Evolutionary conservation across 2,329 filamentous ascomycete genomes (phyloP).

Genomic region (Thelonectria olida): DNA sequence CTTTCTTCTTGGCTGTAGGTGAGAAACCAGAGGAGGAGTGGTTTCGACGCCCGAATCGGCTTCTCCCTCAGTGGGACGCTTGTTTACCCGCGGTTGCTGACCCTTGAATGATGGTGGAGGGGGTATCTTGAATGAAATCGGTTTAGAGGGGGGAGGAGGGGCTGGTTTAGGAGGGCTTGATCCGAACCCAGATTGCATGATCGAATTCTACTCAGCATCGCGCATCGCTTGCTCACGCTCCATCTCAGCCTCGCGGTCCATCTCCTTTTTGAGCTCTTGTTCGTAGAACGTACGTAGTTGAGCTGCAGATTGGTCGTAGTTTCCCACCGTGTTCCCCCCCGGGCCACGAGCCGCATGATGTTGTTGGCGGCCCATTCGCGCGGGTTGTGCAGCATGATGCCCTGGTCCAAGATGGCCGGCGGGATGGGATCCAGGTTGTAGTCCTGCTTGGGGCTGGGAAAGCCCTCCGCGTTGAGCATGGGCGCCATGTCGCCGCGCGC

Average conservation of each 20-base stretch:
- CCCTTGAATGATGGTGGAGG: too few relatives aligned
- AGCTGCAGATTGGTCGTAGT: constrained; percentile 38
- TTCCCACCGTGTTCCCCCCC: constrained; percentile 32
- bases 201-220: neutral
- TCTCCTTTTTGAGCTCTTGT: constrained; percentile 35
- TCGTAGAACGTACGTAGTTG: constrained; percentile 26
- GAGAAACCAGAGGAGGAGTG: neutral
- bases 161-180: too few relatives aligned
- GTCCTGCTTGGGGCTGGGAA: constrained; percentile 12
- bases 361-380: constrained; percentile 34
- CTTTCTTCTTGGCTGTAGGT: neutral
- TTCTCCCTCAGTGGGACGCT: neutral
- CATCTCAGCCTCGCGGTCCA: constrained; percentile 22
- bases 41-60: neutral
- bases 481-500: constrained; percentile 19
- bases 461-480: constrained; percentile 46
- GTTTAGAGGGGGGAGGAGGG: too few relatives aligned
- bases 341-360: constrained; percentile 31
- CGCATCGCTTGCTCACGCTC: neutral
- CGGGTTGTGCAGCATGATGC: constrained; percentile 20
- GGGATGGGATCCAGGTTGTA: constrained; percentile 26
- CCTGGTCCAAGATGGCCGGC: constrained; percentile 26
- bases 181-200: too few relatives aligned
- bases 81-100: too few relatives aligned
- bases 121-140: too few relatives aligned